A percentile compares a stretch with the other conserved stretches of the same genome.
Conservation (phyloP, 2,329 filamentous ascomycete species). For the Exophiala alcalophila region DNA sequence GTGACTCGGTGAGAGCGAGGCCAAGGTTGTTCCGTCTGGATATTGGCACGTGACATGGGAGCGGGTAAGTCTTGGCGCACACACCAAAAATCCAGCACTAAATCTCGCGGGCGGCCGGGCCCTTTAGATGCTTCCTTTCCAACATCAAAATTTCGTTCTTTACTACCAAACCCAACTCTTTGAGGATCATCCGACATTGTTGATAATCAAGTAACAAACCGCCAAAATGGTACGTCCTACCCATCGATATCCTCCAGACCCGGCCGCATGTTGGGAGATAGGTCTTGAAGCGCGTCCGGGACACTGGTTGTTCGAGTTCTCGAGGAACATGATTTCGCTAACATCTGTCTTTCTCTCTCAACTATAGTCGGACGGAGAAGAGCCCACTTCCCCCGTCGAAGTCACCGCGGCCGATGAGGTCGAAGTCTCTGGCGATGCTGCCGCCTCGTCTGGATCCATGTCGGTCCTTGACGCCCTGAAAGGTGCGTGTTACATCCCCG, state of each 20-base stretch:
- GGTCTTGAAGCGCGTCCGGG: too few species aligned
- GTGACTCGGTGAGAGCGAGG: too few species aligned
- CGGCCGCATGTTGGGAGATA: too few species aligned
- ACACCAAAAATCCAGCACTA: too few species aligned
- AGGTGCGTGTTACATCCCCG: slow-evolving; percentile 42
- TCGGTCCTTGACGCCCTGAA: slow-evolving; percentile 97
- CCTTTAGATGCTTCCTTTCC: slow-evolving; percentile 15
- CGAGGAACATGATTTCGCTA: slow-evolving; percentile 18
- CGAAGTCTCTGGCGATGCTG: slow-evolving; percentile 88
- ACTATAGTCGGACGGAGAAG: slow-evolving; percentile 99
- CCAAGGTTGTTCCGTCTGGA: too few species aligned
- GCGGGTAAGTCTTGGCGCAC: too few species aligned
- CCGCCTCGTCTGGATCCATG: slow-evolving; percentile 76
- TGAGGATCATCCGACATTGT: slow-evolving; percentile 54
- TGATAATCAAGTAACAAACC: slow-evolving; percentile 32
- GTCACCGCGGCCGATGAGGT: slow-evolving; percentile 75
- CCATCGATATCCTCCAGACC: too few species aligned
- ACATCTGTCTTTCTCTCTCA: slow-evolving; percentile 17
- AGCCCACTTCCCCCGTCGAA: slow-evolving; percentile 72
- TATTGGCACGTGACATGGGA: too few species aligned
- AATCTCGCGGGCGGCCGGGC: too few species aligned
- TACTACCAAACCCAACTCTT: slow-evolving; percentile 46
- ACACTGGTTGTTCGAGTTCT: too few species aligned
- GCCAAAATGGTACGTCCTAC: slow-evolving; percentile 47
- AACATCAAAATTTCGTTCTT: slow-evolving; percentile 26